A percentile compares a stretch with the other conserved stretches of the same genome.
phyloP scores from a whole-genome alignment of 106 monocot genomes.

The Dendrobium officinale region DNA sequence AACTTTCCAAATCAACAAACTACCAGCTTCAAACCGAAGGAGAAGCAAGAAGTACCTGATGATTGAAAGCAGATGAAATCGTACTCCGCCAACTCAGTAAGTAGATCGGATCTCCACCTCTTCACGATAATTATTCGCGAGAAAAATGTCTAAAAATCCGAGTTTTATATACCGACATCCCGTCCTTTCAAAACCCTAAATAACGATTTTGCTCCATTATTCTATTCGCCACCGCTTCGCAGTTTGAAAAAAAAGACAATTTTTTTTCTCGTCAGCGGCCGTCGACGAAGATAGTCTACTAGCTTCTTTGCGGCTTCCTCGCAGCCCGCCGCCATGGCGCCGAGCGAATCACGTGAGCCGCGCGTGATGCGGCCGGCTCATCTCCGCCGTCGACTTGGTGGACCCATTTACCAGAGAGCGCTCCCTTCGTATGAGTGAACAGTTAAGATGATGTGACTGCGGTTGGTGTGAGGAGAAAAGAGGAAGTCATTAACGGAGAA shows the following conservation, averaged over 20 bases:
- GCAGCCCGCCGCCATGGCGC: slow-evolving; percentile 4
- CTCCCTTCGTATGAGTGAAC: not conserved
- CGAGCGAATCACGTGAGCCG: not conserved
- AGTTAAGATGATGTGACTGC: not conserved
- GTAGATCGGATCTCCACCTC: slow-evolving; percentile 1
- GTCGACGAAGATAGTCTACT: not conserved
- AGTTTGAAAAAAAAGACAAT: slow-evolving; percentile 3
- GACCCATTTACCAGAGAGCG: not conserved
- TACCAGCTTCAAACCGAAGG: not conserved
- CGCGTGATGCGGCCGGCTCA: not conserved
- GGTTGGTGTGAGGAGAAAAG: not conserved
- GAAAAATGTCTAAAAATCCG: not conserved
- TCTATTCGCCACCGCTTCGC: slow-evolving; percentile 2
- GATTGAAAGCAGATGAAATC: not conserved
- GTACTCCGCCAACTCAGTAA: not conserved
- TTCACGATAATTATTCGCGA: not conserved
- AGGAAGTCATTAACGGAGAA: not conserved
- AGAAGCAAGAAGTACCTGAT: not conserved
- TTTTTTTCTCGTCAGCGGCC: slow-evolving; percentile 3
- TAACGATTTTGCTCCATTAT: slow-evolving; percentile 6
- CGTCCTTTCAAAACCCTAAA: slow-evolving; percentile 13
- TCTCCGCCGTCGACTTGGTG: not conserved
- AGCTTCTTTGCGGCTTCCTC: slow-evolving; percentile 2
- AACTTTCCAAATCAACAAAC: not conserved
- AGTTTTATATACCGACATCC: slow-evolving; percentile 6